phyloP scores from a whole-genome alignment of 208 protist species.

The Trypanosomatidae sp. region DNA sequence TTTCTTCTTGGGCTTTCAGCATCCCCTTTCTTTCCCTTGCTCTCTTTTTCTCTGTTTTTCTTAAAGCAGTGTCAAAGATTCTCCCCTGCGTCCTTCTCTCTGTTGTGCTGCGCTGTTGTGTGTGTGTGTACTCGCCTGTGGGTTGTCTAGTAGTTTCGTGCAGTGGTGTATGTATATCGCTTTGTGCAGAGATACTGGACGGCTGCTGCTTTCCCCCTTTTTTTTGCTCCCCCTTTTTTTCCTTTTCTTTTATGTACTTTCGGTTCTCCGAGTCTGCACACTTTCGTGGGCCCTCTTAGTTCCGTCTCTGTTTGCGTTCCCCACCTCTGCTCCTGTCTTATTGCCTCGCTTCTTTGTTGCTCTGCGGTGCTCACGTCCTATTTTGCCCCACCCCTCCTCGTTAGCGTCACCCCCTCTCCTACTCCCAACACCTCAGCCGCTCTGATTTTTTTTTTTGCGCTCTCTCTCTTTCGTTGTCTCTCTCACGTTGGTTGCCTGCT shows the following conservation, averaged over 20 bases:
- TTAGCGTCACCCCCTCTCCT: not conserved
- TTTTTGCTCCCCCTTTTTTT: not conserved
- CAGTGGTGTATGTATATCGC: not conserved
- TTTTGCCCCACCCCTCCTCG: not conserved
- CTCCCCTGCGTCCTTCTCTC: not conserved
- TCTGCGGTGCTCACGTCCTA: not conserved
- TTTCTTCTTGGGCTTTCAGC: too few species aligned
- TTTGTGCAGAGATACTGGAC: not conserved
- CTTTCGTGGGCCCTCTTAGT: not conserved
- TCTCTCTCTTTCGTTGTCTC: not conserved
- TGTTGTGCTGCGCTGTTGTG: not conserved
- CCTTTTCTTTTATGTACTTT: not conserved
- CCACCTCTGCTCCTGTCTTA: not conserved
- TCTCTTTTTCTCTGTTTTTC: conserved; percentile 4
- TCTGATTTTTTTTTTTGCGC: not conserved
- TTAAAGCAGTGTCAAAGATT: conserved; percentile 2
- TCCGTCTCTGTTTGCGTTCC: not conserved
- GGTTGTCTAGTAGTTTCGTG: not conserved
- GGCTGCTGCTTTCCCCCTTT: not conserved
- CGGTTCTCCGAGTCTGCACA: not conserved
- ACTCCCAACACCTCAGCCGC: not conserved
- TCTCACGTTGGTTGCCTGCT: not conserved
- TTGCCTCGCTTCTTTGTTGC: conserved; percentile 18
- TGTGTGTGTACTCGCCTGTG: not conserved
- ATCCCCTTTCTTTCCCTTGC: not conserved